Percentiles rank a stretch among this genome's conserved stretches.
phyloP scores from a whole-genome alignment of 2,329 filamentous ascomycete genomes.

The Blastomyces silverae region DNA sequence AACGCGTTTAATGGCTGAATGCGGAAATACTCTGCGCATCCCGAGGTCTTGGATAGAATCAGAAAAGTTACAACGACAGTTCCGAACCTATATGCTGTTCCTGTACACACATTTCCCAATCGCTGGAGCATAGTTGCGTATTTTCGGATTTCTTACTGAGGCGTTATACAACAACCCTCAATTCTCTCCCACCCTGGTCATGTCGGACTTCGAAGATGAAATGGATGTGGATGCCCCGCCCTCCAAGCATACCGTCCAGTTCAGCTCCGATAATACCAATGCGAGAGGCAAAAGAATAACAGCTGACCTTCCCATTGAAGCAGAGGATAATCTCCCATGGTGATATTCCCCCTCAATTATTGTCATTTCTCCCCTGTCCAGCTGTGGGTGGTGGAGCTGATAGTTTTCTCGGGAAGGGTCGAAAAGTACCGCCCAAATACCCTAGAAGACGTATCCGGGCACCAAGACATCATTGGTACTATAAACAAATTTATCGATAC shows the following conservation, averaged over 20 bases:
- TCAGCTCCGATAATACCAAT: constrained; percentile 61
- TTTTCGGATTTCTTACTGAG: neutral
- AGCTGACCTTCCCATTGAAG: constrained; percentile 87
- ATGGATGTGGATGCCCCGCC: constrained; percentile 60
- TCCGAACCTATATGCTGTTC: neutral
- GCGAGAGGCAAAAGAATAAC: constrained; percentile 85
- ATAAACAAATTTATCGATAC: constrained; percentile 97
- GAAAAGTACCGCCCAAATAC: constrained; percentile 93
- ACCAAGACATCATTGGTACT: constrained; percentile 93
- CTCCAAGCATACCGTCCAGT: constrained; percentile 51
- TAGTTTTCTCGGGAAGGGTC: constrained; percentile 54
- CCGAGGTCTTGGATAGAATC: neutral
- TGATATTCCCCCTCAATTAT: constrained; percentile 34
- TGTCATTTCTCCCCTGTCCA: neutral
- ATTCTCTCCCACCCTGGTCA: constrained; percentile 25
- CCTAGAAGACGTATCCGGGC: constrained; percentile 86
- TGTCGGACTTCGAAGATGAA: constrained; percentile 56
- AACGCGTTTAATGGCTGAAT: constrained; percentile 28
- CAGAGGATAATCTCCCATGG: constrained; percentile 92
- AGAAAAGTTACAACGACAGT: no score
- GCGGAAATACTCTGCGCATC: no score
- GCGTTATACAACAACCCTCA: constrained; percentile 12
- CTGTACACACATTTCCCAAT: neutral
- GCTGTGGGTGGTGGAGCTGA: constrained; percentile 10
- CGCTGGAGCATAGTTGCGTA: neutral